These are phyloP conservation scores for Clavulina sp. DNA, from an alignment of 768 basidiomycete genomes.

Conservation along the genomic window DNA sequence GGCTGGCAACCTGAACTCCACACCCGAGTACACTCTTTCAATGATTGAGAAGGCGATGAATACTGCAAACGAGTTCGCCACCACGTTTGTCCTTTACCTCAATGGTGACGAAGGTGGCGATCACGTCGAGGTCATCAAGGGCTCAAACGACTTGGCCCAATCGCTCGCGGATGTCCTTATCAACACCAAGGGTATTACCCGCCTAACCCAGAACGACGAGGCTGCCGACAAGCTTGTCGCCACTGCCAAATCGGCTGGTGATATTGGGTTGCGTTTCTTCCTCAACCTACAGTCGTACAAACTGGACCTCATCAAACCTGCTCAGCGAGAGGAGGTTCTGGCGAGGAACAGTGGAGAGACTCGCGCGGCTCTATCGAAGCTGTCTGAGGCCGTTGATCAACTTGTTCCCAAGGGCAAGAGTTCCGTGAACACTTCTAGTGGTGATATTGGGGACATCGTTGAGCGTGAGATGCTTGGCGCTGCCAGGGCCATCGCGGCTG, in stretches of 20 bases:
- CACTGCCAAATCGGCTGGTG: constrained; percentile 72
- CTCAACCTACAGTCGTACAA: constrained; percentile 93
- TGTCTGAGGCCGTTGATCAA: constrained; percentile 75
- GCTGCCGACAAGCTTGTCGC: constrained; percentile 77
- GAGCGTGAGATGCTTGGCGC: constrained; percentile 93
- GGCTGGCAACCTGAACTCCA: constrained; percentile 90
- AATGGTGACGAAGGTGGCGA: constrained; percentile 78
- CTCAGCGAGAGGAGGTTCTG: constrained; percentile 64
- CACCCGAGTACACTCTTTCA: constrained; percentile 92
- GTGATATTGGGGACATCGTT: constrained; percentile 89
- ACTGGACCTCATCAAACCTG: constrained; percentile 57
- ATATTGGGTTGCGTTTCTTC: constrained; percentile 82
- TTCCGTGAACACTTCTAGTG: constrained; percentile 57
- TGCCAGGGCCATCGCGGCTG: constrained; percentile 81
- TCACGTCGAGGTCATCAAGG: constrained; percentile 94
- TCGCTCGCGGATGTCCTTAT: constrained; percentile 78
- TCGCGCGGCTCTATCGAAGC: constrained; percentile 60
- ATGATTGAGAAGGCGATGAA: constrained; percentile 96
- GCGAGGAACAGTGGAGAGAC: constrained; percentile 79
- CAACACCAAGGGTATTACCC: constrained; percentile 91
- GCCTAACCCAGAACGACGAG: constrained; percentile 79
- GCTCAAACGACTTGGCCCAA: constrained; percentile 92
- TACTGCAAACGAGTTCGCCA: constrained; percentile 92
- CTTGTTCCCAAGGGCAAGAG: constrained; percentile 70
- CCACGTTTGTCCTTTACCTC: constrained; percentile 80